phyloP scores from a whole-genome alignment of 805 yeast species.

The Saccharomycopsis sp. region DNA sequence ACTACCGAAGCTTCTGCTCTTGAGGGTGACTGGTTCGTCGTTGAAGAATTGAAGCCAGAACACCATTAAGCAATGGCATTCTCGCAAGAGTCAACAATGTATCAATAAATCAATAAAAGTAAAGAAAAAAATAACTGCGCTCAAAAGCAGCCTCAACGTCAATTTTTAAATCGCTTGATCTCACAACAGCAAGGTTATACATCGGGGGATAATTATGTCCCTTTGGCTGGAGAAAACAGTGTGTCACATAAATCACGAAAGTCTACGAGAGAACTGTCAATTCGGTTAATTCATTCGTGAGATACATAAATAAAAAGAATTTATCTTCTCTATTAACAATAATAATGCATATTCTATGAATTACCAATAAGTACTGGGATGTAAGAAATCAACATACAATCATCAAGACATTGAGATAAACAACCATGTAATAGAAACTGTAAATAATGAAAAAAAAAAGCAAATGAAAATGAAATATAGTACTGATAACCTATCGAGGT shows the following conservation, averaged over 20 bases:
- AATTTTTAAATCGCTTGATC: neutral
- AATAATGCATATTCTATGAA: constrained; percentile 3
- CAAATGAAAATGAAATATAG: too few relatives aligned
- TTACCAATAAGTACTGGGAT: neutral
- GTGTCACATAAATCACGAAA: neutral
- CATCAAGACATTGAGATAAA: too few relatives aligned
- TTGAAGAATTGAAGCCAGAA: constrained; percentile 59
- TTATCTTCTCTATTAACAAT: neutral
- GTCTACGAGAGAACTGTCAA: neutral
- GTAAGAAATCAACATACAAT: too few relatives aligned
- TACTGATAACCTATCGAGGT: too few relatives aligned
- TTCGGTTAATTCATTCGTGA: neutral
- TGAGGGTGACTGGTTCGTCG: constrained; percentile 72
- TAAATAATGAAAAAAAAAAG: neutral
- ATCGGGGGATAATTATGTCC: neutral
- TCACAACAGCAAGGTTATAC: neutral
- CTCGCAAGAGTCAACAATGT: too few relatives aligned
- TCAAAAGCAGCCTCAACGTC: neutral
- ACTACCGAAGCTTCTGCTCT: constrained; percentile 39
- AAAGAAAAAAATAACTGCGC: neutral
- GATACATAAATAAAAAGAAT: neutral
- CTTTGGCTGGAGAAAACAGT: neutral
- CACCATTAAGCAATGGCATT: constrained; percentile 30
- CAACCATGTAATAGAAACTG: neutral
- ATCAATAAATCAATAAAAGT: neutral